Percentiles rank a stretch among this genome's conserved stretches.
Evolutionary conservation across 148 eudicot genomes (phyloP).

Genomic region (Bassia scoparia): DNA sequence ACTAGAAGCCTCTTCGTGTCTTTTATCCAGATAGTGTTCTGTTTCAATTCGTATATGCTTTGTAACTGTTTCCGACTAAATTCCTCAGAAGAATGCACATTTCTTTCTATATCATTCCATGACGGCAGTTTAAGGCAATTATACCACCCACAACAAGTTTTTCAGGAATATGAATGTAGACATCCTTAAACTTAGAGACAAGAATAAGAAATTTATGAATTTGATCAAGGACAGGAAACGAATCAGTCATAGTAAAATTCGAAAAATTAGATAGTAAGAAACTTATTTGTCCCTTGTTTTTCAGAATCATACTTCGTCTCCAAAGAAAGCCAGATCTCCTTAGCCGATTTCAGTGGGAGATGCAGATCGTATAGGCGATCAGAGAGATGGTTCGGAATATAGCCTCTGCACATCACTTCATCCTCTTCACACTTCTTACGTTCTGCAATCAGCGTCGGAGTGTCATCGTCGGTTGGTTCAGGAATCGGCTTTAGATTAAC

Average conservation of each 20-base stretch:
- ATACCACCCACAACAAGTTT: neutral
- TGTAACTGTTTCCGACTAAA: too few relatives aligned
- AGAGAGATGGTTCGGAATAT: neutral
- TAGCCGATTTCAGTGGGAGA: neutral
- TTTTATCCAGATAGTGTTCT: too few relatives aligned
- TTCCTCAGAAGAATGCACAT: neutral
- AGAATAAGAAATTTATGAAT: constrained; percentile 6
- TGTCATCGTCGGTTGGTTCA: neutral
- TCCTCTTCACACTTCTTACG: constrained; percentile 7
- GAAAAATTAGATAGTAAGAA: neutral
- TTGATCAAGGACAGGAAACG: constrained; percentile 1
- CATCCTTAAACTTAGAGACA: neutral
- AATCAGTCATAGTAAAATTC: constrained; percentile 1
- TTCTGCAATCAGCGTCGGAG: neutral
- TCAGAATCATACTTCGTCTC: constrained; percentile 9
- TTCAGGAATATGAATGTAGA: neutral
- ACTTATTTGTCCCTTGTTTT: constrained; percentile 18
- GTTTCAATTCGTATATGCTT: too few relatives aligned
- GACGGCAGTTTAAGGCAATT: constrained; percentile 10
- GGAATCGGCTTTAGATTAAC: neutral
- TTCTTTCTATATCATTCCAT: neutral
- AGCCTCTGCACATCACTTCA: constrained; percentile 1
- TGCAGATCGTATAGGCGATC: constrained; percentile 8
- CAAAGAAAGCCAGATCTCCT: constrained; percentile 11
- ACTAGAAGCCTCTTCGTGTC: too few relatives aligned